Evolutionary conservation across 352 stramenopile species (phyloP).

Genomic region (Phytopythium sindhum): DNA sequence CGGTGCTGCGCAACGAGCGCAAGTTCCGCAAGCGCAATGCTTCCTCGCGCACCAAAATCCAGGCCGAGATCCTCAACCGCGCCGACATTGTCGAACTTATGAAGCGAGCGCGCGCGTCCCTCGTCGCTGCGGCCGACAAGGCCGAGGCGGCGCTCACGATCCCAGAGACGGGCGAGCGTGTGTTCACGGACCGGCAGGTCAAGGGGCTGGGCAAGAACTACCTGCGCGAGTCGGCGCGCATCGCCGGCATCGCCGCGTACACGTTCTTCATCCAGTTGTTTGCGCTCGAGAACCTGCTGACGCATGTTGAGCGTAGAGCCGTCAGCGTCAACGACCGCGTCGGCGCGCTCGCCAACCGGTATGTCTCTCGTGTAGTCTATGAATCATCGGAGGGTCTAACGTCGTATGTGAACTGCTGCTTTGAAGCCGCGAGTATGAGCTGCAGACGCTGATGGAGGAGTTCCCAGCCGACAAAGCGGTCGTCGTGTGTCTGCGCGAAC

Average conservation of each 20-base stretch:
- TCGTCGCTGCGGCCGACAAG: slow-evolving; percentile 34
- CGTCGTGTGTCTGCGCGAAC: slow-evolving; percentile 52
- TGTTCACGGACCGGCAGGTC: slow-evolving; percentile 78
- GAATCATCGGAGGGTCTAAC: slow-evolving; percentile 9
- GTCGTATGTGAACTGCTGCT: not conserved
- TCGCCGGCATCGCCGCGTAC: slow-evolving; percentile 61
- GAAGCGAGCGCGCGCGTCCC: slow-evolving; percentile 45
- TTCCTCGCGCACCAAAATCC: slow-evolving; percentile 62
- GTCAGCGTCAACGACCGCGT: slow-evolving; percentile 29
- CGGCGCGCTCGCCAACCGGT: slow-evolving; percentile 28
- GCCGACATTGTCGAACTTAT: slow-evolving; percentile 77
- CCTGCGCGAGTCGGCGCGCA: slow-evolving; percentile 63
- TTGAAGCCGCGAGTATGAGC: slow-evolving; percentile 18
- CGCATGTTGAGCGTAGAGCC: slow-evolving; percentile 22
- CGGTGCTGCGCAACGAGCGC: slow-evolving; percentile 83
- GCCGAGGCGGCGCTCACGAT: slow-evolving; percentile 29
- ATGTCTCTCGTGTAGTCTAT: not conserved
- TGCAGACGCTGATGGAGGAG: slow-evolving; percentile 43
- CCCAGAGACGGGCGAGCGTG: slow-evolving; percentile 29
- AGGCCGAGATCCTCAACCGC: slow-evolving; percentile 57
- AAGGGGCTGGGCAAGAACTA: slow-evolving; percentile 83
- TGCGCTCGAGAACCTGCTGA: slow-evolving; percentile 58
- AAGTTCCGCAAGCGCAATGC: slow-evolving; percentile 86
- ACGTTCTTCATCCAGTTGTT: slow-evolving; percentile 84
- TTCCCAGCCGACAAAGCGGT: slow-evolving; percentile 32